phyloP scores from a whole-genome alignment of 768 basidiomycete genomes.

The Botryobasidium botryosum region DNA sequence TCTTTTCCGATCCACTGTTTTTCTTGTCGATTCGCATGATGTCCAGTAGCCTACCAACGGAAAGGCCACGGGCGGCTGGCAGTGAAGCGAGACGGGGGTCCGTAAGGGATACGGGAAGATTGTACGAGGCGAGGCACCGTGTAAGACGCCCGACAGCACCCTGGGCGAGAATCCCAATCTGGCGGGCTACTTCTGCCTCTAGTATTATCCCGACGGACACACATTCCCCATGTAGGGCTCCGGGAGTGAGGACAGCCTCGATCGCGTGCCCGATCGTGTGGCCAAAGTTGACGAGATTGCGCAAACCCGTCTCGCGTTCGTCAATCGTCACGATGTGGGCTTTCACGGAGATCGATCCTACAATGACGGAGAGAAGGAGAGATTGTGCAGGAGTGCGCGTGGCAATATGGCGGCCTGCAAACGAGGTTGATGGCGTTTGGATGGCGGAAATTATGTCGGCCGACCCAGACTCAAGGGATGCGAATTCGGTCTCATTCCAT shows the following conservation, averaged over 20 bases:
- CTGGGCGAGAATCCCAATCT: conserved; percentile 74
- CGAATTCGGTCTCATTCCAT: conserved; percentile 85
- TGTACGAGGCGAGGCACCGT: conserved; percentile 77
- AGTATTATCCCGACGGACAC: conserved; percentile 92
- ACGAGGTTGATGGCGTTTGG: conserved; percentile 34
- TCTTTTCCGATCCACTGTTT: conserved; percentile 84
- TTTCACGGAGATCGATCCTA: conserved; percentile 88
- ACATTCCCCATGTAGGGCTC: conserved; percentile 92
- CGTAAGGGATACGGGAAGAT: conserved; percentile 64
- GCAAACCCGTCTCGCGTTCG: conserved; percentile 88
- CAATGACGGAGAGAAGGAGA: conserved; percentile 78
- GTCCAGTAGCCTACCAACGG: conserved; percentile 68
- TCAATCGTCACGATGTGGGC: conserved; percentile 94
- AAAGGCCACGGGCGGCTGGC: conserved; percentile 52
- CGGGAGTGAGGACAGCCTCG: conserved; percentile 86
- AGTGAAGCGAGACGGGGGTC: conserved; percentile 64
- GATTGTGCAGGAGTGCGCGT: conserved; percentile 63
- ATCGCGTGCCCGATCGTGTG: conserved; percentile 98
- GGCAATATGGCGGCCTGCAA: conserved; percentile 29
- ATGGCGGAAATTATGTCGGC: conserved; percentile 74
- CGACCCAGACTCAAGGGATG: conserved; percentile 69
- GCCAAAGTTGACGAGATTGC: conserved; percentile 98
- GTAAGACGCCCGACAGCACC: conserved; percentile 83
- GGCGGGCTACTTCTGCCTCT: conserved; percentile 85
- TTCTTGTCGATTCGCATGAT: conserved; percentile 98